A percentile compares a stretch with the other conserved stretches of the same genome.
phyloP scores from a whole-genome alignment of 1,139 yeast genomes.

The Magnusiomyces suaveolens region DNA sequence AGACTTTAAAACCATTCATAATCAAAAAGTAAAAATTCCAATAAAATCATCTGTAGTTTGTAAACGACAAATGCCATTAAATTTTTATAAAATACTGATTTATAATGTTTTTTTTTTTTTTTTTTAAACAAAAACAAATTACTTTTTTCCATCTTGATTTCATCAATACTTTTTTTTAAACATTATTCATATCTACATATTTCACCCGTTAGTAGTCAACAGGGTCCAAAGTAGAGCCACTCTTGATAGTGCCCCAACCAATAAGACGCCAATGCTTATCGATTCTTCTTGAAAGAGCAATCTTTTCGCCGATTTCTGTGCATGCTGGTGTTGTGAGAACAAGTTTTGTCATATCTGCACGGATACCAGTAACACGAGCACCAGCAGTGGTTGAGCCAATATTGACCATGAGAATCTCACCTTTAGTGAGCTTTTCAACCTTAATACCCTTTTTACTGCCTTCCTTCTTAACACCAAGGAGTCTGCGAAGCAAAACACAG shows the following conservation, averaged over 20 bases:
- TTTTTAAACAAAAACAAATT: too few species aligned
- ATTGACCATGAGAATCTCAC: slow-evolving; percentile 97
- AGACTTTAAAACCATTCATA: too few species aligned
- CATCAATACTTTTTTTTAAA: too few species aligned
- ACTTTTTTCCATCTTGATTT: not conserved
- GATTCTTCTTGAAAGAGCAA: slow-evolving; percentile 96
- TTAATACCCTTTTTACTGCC: slow-evolving; percentile 88
- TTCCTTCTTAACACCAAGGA: slow-evolving; percentile 96
- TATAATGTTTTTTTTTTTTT: too few species aligned
- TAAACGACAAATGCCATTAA: too few species aligned
- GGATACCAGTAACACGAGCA: slow-evolving; percentile 95
- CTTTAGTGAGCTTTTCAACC: slow-evolving; percentile 87
- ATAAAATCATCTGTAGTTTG: too few species aligned
- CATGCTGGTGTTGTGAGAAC: slow-evolving; percentile 97
- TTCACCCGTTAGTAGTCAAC: slow-evolving; percentile 20
- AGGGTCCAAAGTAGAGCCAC: slow-evolving; percentile 47
- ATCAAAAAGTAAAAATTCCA: too few species aligned
- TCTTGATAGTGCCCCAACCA: slow-evolving; percentile 99
- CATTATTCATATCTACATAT: too few species aligned
- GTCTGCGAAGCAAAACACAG: slow-evolving; percentile 90
- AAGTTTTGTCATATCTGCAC: slow-evolving; percentile 98
- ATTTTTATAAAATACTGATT: too few species aligned
- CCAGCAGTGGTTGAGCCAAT: slow-evolving; percentile 99
- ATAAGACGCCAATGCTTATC: slow-evolving; percentile 99
- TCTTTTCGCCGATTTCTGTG: slow-evolving; percentile 95